Conservation (phyloP, 768 basidiomycete genomes). For the Rhodotorula graminis region DNA sequence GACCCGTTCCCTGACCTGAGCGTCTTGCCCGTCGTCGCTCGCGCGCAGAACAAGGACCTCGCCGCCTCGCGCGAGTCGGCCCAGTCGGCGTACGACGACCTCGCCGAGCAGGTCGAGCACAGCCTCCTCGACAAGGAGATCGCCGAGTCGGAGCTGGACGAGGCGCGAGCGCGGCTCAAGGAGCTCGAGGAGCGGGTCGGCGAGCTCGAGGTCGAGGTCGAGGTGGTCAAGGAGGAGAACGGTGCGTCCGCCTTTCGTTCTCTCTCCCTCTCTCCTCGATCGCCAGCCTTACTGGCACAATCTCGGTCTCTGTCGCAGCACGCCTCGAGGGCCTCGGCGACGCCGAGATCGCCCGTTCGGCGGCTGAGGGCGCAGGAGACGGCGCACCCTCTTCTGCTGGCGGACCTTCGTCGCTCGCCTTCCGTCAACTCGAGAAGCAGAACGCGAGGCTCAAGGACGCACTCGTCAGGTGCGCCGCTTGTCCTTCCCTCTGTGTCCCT, state of each 20-base stretch:
- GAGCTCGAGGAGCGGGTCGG: conserved; percentile 18
- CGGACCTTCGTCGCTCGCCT: conserved; percentile 47
- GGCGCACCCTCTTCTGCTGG: background rate
- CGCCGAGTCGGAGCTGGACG: conserved; percentile 53
- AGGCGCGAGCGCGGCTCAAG: conserved; percentile 19
- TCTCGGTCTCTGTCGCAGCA: background rate
- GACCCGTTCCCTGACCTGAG: background rate
- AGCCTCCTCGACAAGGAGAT: conserved; percentile 91
- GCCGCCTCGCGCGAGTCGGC: conserved; percentile 67
- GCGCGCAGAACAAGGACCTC: conserved; percentile 58
- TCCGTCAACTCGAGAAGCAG: conserved; percentile 87
- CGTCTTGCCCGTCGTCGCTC: background rate
- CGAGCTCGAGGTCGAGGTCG: conserved; percentile 37
- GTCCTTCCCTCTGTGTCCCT: rapidly evolving
- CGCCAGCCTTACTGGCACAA: no score
- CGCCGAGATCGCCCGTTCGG: conserved; percentile 37
- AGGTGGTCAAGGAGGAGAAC: conserved; percentile 29
- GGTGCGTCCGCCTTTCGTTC: background rate
- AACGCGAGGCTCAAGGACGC: conserved; percentile 95
- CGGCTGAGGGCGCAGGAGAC: conserved; percentile 39
- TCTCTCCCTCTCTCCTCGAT: no score
- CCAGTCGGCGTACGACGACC: conserved; percentile 67
- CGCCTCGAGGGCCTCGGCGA: conserved; percentile 34
- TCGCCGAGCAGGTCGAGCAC: conserved; percentile 90
- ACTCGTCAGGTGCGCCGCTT: conserved; percentile 61